These are phyloP conservation scores for Hymenoscyphus fructigenus DNA, from an alignment of 2,329 filamentous ascomycete species.

Conservation along the genomic window DNA sequence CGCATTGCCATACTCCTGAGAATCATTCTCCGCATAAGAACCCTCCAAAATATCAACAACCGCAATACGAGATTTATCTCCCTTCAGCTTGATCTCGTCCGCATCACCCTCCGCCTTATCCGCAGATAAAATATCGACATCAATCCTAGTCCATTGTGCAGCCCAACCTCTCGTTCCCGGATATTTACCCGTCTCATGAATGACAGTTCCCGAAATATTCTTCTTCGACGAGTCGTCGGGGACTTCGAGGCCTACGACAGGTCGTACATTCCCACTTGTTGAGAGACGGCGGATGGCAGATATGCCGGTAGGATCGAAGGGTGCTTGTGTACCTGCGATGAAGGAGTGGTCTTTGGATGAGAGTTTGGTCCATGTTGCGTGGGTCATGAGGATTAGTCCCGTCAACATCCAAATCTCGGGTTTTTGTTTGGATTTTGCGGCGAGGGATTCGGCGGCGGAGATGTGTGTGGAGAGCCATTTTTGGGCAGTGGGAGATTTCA, in stretches of 20 bases:
- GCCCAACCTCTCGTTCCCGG: slow-evolving; percentile 29
- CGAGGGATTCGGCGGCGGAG: slow-evolving; percentile 24
- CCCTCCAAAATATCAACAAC: not conserved
- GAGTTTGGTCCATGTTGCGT: slow-evolving; percentile 28
- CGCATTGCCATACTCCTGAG: not conserved
- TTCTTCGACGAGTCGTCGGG: slow-evolving; percentile 11
- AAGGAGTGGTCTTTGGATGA: slow-evolving; percentile 20
- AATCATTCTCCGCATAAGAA: not conserved
- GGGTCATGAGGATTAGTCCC: slow-evolving; percentile 29
- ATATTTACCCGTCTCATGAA: slow-evolving; percentile 31
- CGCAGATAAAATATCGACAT: slow-evolving; percentile 14
- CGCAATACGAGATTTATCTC: slow-evolving; percentile 1
- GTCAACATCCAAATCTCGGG: slow-evolving; percentile 29
- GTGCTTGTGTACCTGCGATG: slow-evolving; percentile 21
- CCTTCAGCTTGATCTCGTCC: slow-evolving; percentile 18
- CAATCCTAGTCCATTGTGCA: slow-evolving; percentile 23
- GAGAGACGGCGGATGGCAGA: slow-evolving; percentile 23
- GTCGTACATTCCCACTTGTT: slow-evolving; percentile 24
- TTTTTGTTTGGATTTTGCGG: not conserved
- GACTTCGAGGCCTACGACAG: slow-evolving; percentile 20
- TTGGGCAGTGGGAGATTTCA: slow-evolving; percentile 22
- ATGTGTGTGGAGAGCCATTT: slow-evolving; percentile 28
- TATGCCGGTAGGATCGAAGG: slow-evolving; percentile 26
- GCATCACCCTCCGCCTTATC: slow-evolving; percentile 15
- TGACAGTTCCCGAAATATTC: slow-evolving; percentile 18